Evolutionary conservation across 805 yeast genomes (phyloP), one percentile per base, ranked within the genome.

Genomic region (Myxozyma geophila): DNA sequence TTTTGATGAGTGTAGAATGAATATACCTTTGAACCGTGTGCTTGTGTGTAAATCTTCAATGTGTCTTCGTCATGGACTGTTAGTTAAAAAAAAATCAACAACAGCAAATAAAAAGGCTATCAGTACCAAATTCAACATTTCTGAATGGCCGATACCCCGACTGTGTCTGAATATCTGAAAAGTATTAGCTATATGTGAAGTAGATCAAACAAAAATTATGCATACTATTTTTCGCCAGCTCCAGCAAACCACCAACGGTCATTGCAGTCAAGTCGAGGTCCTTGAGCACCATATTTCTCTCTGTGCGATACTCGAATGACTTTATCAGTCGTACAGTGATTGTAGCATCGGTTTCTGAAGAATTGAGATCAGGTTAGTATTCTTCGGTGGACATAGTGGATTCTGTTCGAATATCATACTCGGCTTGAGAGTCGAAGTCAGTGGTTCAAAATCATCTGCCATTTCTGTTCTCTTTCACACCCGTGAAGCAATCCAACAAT

Each of bases 271-370:
- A 82, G 75, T 95, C 89, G 56, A 91, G 81, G 68, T 87, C 83
- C 35, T 81, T 83, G 52, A 92, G 76, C 8, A 92, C 84, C 65
- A 87, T 79, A 73, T 90, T 91, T 74, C 87, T 87, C 56, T 90
- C 92, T 71, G 93, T 92, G 77, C 97, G 82, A 77, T 89, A 90
- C 28, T 95, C 93, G 74, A 95, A 95, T 0, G 97, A 91, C 74
- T 93, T 93, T 72, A 95, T 85, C 23, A 95, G 83, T 63, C 99
- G 83, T 6, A 95, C 82, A 0, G 99, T 95, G 48, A 95, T 76
- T 13, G 91, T 85, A 0, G 97, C 87, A 73, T 85, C 87, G 2
- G 68, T 63, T 10, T 56, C 70, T 64, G 48, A 3, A 3, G 28
- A 9, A 43, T 43, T n/a, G 15, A 15, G 19, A 17, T 41, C n/a